Percentiles rank a stretch among this genome's conserved stretches.
Evolutionary conservation across 2,329 filamentous ascomycete genomes (phyloP).

Genomic region (Zasmidium angulare): DNA sequence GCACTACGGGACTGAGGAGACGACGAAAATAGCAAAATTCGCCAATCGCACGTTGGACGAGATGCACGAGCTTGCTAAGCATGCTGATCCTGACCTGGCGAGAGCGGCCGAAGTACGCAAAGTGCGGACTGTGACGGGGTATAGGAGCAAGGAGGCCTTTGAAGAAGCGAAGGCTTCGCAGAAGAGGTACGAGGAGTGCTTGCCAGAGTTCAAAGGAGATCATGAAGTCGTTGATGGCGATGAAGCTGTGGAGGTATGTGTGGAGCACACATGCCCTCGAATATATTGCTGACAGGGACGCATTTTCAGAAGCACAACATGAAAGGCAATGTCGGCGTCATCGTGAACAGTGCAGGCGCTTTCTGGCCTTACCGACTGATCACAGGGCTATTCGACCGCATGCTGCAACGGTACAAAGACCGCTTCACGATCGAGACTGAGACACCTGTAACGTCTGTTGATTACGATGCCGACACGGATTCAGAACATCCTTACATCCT

Average conservation of each 20-base stretch:
- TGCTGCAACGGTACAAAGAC: slow-evolving; percentile 13
- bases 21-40: slow-evolving; percentile 19
- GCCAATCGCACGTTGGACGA: slow-evolving; percentile 17
- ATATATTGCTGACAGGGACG: too few relatives aligned
- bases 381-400: slow-evolving; percentile 17
- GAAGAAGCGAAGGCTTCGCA: slow-evolving; percentile 12
- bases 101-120: slow-evolving; percentile 15
- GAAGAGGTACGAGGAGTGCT: slow-evolving; percentile 18
- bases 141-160: slow-evolving; percentile 13
- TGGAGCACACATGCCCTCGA: too few relatives aligned
- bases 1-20: slow-evolving; percentile 13
- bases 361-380: slow-evolving; percentile 24
- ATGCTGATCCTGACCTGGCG: slow-evolving; percentile 12
- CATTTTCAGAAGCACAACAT: slow-evolving; percentile 16
- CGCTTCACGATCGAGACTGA: slow-evolving; percentile 20
- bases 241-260: slow-evolving; percentile 16
- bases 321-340: slow-evolving; percentile 18
- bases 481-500: slow-evolving; percentile 14
- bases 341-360: slow-evolving; percentile 20
- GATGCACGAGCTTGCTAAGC: slow-evolving; percentile 13
- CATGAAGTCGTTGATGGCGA: slow-evolving; percentile 9
- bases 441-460: slow-evolving; percentile 17
- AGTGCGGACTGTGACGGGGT: slow-evolving; percentile 15
- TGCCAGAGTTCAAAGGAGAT: slow-evolving; percentile 15
- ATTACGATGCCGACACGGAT: slow-evolving; percentile 3